Conservation (phyloP, 257 asterid genomes). For the Linderniella brevidens region DNA sequence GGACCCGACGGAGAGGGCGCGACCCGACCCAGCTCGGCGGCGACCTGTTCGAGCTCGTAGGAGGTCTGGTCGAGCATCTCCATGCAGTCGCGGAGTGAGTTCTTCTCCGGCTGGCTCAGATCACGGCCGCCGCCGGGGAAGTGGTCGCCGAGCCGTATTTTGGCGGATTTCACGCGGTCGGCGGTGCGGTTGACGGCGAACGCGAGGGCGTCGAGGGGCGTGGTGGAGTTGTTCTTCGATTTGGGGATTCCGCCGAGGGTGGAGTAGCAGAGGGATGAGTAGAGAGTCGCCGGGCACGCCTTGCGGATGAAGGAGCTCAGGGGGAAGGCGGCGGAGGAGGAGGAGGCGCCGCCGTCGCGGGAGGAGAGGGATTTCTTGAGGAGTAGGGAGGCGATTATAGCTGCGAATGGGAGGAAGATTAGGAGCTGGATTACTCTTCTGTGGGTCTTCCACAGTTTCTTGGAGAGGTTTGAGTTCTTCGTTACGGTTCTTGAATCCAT, state of each 20-base stretch:
- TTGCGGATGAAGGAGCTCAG: conserved; percentile 20
- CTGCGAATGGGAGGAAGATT: conserved; percentile 9
- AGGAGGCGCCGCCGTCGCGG: not conserved
- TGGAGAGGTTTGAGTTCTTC: too few species aligned
- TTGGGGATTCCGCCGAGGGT: conserved; percentile 15
- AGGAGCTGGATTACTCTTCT: too few species aligned
- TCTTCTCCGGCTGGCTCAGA: conserved; percentile 20
- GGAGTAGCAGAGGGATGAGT: conserved; percentile 26
- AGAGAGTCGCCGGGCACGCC: conserved; percentile 28
- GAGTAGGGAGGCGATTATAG: not conserved
- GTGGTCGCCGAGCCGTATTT: conserved; percentile 7
- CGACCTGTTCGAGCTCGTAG: conserved; percentile 30
- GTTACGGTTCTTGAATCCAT: too few species aligned
- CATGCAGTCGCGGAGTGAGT: conserved; percentile 37
- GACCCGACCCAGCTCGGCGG: conserved; percentile 18
- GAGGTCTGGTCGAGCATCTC: conserved; percentile 44
- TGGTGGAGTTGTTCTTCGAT: conserved; percentile 16
- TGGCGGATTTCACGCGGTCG: conserved; percentile 12
- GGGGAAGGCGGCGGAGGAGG: not conserved
- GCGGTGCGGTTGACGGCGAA: conserved; percentile 20
- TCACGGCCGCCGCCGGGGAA: conserved; percentile 16
- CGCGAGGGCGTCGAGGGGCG: conserved; percentile 15
- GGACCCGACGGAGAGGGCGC: conserved; percentile 11
- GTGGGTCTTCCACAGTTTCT: too few species aligned
- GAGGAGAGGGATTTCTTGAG: too few species aligned